These are phyloP conservation scores for Cutaneotrichosporon dermatis DNA, from an alignment of 1,284 basidiomycete species.

Conservation along the genomic window DNA sequence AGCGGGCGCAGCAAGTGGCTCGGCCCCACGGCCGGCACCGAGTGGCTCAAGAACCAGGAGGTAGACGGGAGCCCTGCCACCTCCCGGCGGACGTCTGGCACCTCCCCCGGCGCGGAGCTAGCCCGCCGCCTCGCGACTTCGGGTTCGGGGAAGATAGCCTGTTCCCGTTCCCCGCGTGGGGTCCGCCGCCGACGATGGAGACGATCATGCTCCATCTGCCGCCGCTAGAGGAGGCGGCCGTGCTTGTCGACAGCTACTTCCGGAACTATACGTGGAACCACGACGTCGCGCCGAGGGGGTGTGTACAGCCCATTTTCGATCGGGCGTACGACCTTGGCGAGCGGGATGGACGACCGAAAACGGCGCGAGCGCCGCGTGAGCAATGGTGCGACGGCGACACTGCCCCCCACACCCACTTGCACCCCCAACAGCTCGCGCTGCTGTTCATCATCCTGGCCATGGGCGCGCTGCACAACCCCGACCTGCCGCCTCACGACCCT, in stretches of 20 bases:
- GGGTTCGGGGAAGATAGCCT: slow-evolving; percentile 9
- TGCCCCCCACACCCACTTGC: slow-evolving; percentile 1
- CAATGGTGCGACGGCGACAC: too few relatives aligned
- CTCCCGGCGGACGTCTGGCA: too few relatives aligned
- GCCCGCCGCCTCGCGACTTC: not conserved
- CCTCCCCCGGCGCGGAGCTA: not conserved
- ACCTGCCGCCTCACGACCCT: slow-evolving; percentile 36
- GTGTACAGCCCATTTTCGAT: slow-evolving; percentile 30
- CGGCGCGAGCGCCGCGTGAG: too few relatives aligned
- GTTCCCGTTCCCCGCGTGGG: slow-evolving; percentile 17
- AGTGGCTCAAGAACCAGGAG: slow-evolving; percentile 34
- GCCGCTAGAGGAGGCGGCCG: slow-evolving; percentile 25
- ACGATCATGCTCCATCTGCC: slow-evolving; percentile 24
- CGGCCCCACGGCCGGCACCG: slow-evolving; percentile 35
- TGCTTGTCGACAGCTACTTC: slow-evolving; percentile 34
- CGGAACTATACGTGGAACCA: slow-evolving; percentile 35
- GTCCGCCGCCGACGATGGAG: slow-evolving; percentile 15
- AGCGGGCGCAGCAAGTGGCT: slow-evolving; percentile 34
- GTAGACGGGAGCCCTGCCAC: slow-evolving; percentile 1
- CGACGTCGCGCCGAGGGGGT: slow-evolving; percentile 27
- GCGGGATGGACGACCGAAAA: too few relatives aligned
- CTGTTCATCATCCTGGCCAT: slow-evolving; percentile 39
- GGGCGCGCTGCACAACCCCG: slow-evolving; percentile 38
- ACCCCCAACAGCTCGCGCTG: slow-evolving; percentile 36
- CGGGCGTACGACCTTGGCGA: slow-evolving; percentile 14